Percentiles rank a stretch among this genome's conserved stretches.
phyloP scores from a whole-genome alignment of 176 grass and related monocot genomes.

The Juncus inflexus region DNA sequence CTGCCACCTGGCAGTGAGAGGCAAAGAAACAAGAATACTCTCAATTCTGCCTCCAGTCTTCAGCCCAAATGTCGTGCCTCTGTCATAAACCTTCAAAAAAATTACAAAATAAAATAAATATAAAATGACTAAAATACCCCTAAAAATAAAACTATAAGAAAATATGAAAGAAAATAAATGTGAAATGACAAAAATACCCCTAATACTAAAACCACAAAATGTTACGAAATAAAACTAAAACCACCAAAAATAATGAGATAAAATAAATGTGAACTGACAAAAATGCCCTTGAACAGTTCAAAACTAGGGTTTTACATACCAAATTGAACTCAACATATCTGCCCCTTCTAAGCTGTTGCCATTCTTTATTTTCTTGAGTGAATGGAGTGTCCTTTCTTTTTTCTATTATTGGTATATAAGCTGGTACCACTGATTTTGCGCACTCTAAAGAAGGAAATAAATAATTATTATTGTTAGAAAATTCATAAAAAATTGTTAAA shows the following conservation, averaged over 20 bases:
- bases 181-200: too few species aligned
- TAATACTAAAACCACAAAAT: too few species aligned
- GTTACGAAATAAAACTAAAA: too few species aligned
- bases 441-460: conserved; percentile 50
- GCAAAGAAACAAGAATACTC: conserved; percentile 91
- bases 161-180: background rate
- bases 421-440: conserved; percentile 79
- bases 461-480: background rate
- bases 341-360: conserved; percentile 92
- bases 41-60: conserved; percentile 97
- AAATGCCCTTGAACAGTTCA: too few species aligned
- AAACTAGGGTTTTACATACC: conserved; percentile 25
- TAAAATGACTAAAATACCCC: background rate
- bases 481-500: background rate
- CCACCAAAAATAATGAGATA: too few species aligned
- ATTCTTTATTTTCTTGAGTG: conserved; percentile 80
- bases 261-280: too few species aligned
- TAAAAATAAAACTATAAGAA: background rate
- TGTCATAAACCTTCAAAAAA: conserved; percentile 71
- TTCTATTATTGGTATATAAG: conserved; percentile 88
- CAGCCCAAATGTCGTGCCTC: conserved; percentile 92
- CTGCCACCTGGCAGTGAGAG: conserved; percentile 79
- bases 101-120: background rate
- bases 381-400: conserved; percentile 81
- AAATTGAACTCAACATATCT: conserved; percentile 99